These are phyloP conservation scores for Hypoxylon sp. DNA, from an alignment of 2,329 filamentous ascomycete genomes.

Conservation along the genomic window DNA sequence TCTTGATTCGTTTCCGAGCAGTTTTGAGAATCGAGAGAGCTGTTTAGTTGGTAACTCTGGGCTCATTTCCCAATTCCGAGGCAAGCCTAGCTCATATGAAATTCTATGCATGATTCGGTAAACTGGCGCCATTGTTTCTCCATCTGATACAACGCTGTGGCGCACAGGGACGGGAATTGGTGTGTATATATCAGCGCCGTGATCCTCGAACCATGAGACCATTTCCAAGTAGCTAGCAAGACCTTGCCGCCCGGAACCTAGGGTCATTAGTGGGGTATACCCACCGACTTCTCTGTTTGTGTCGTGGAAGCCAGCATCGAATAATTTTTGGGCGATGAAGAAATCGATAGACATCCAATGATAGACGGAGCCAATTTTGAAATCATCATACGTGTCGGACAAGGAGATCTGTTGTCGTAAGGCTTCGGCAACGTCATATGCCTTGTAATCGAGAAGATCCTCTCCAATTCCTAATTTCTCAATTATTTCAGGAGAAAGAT, in stretches of 20 bases:
- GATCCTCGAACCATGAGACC: slow-evolving; percentile 14
- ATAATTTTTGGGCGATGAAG: slow-evolving; percentile 9
- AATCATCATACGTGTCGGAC: background rate
- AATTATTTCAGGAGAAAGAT: background rate
- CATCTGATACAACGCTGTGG: background rate
- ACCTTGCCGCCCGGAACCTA: too few relatives aligned
- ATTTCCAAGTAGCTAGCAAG: background rate
- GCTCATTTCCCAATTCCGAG: background rate
- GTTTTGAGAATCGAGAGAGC: background rate
- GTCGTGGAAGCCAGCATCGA: slow-evolving; percentile 18
- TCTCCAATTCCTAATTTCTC: background rate
- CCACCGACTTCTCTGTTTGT: background rate
- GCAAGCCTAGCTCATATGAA: too few relatives aligned
- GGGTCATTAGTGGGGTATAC: background rate
- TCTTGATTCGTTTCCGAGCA: background rate
- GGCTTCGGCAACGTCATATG: background rate
- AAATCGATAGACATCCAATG: background rate
- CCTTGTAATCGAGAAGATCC: slow-evolving; percentile 1
- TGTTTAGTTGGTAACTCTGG: background rate
- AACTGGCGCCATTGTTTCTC: too few relatives aligned
- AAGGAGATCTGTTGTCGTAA: background rate
- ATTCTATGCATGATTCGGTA: background rate
- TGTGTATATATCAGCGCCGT: slow-evolving; percentile 5
- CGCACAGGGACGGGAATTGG: background rate
- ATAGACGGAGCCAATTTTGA: background rate